phyloP scores from a whole-genome alignment of 148 eudicot genomes.

The Rhododendron henanense region DNA sequence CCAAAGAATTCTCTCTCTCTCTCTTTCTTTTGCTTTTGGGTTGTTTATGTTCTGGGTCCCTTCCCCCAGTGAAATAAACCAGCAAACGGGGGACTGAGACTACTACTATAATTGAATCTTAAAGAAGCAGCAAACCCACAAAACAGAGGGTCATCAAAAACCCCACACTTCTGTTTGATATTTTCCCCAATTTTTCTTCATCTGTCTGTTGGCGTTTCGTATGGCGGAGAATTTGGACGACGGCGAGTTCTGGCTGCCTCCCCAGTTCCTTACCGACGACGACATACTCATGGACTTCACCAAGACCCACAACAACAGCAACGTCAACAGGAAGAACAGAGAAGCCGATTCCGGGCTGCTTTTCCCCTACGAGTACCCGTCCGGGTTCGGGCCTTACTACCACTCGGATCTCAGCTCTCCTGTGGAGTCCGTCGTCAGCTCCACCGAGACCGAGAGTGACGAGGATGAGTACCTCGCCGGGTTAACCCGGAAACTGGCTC shows the following conservation, averaged over 20 bases:
- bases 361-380: not conserved
- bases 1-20: not conserved
- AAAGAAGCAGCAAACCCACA: slow-evolving; percentile 11
- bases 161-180: not conserved
- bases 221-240: slow-evolving; percentile 49
- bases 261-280: slow-evolving; percentile 69
- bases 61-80: not conserved
- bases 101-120: slow-evolving; percentile 7
- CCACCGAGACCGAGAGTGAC: slow-evolving; percentile 57
- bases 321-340: not conserved
- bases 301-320: not conserved
- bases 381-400: slow-evolving; percentile 14
- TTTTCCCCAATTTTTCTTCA: too few species aligned
- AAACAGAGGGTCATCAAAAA: not conserved
- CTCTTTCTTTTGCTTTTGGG: not conserved
- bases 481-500: slow-evolving; percentile 33
- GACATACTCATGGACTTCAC: slow-evolving; percentile 53
- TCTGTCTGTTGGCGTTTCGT: not conserved
- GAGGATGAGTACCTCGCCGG: slow-evolving; percentile 45
- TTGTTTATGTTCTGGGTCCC: slow-evolving; percentile 12
- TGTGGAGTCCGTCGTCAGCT: slow-evolving; percentile 36
- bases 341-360: not conserved
- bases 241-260: slow-evolving; percentile 70
- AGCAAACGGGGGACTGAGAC: not conserved
- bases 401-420: slow-evolving; percentile 40